Conservation (phyloP, 768 basidiomycete species). For the Phylloporus scabripes region DNA sequence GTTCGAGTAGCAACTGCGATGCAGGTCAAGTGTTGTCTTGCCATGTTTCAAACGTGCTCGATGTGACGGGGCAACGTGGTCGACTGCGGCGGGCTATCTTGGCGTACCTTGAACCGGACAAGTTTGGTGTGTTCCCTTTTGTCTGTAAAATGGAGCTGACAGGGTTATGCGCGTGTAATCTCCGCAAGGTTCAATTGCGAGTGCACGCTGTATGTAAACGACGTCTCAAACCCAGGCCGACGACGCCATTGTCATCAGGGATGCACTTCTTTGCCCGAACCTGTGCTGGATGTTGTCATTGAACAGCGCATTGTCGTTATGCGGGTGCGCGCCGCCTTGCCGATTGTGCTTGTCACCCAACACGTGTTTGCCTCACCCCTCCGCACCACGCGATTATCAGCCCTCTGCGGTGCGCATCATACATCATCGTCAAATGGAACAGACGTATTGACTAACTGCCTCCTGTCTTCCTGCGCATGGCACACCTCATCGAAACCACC, state of each 20-base stretch:
- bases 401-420: conserved; percentile 29
- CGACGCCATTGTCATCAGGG: conserved; percentile 1
- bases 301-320: conserved; percentile 3
- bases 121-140: conserved; percentile 4
- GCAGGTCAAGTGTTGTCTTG: background rate
- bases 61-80: conserved; percentile 3
- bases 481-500: conserved; percentile 33
- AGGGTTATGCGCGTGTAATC: conserved; percentile 19
- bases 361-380: conserved; percentile 31
- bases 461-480: conserved; percentile 28
- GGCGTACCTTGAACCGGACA: conserved; percentile 1
- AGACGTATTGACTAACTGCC: conserved; percentile 12
- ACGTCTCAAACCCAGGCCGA: background rate
- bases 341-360: conserved; percentile 4
- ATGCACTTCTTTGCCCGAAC: conserved; percentile 8
- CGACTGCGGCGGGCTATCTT: background rate
- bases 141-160: conserved; percentile 3
- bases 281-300: conserved; percentile 11
- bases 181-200: conserved; percentile 11
- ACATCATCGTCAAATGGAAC: conserved; percentile 20
- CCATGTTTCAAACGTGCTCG: background rate
- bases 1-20: background rate
- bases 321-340: conserved; percentile 13
- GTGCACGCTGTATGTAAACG: background rate
- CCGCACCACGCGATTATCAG: conserved; percentile 33